Conservation (phyloP, 305 asterid species). For the Striga hermonthica region DNA sequence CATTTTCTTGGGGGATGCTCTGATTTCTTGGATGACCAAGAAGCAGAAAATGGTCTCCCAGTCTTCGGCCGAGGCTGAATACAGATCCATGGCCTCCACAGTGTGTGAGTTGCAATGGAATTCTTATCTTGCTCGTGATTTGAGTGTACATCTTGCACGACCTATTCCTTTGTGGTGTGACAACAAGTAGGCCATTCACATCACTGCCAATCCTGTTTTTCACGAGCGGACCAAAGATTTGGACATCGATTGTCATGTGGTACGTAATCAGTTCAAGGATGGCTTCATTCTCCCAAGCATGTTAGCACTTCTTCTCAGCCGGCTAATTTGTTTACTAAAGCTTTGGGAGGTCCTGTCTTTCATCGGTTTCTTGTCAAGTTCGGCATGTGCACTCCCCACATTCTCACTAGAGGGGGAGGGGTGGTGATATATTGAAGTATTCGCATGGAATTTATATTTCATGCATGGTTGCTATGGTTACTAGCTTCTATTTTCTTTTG, state of each 20-base stretch:
- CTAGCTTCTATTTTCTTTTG: too few relatives aligned
- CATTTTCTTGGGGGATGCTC: too few relatives aligned
- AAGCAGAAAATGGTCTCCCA: neutral
- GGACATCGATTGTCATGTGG: neutral
- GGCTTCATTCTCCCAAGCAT: neutral
- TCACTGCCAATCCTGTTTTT: neutral
- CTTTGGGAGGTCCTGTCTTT: too few relatives aligned
- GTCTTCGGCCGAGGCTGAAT: neutral
- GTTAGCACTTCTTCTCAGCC: neutral
- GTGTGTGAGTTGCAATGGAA: neutral
- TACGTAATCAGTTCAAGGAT: neutral
- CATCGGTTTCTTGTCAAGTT: too few relatives aligned
- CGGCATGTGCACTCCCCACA: too few relatives aligned
- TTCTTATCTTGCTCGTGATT: neutral
- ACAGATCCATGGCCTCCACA: neutral
- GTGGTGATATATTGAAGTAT: too few relatives aligned
- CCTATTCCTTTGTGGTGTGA: neutral
- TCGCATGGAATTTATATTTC: too few relatives aligned
- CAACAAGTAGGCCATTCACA: neutral
- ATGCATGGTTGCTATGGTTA: too few relatives aligned
- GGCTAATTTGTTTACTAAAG: neutral
- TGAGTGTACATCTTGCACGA: neutral
- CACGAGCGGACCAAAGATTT: neutral
- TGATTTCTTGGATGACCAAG: neutral
- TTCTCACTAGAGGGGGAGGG: too few relatives aligned